Conservation (phyloP, 106 monocot genomes). For the Apostasia shenzhenica region DNA sequence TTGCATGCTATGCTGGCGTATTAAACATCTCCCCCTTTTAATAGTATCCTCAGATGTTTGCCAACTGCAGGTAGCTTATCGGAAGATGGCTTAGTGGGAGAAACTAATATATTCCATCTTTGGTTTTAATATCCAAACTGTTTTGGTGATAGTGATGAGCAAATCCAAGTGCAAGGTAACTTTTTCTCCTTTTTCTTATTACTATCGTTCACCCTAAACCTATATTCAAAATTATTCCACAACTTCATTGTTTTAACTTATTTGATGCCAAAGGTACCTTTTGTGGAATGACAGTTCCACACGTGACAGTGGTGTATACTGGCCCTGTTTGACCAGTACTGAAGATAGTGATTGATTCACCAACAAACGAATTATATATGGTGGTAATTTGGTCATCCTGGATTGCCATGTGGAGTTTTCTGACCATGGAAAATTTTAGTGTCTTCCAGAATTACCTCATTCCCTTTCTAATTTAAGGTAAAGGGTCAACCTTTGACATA, state of each 20-base stretch:
- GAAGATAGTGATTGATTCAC: no score
- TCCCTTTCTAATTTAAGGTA: no score
- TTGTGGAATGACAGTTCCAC: no score
- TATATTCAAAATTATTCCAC: background rate
- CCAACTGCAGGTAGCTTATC: slow-evolving; percentile 35
- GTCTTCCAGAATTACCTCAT: no score
- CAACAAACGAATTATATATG: no score
- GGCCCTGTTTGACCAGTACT: no score
- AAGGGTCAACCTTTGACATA: no score
- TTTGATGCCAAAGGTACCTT: background rate
- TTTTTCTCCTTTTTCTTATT: background rate
- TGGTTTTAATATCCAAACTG: background rate
- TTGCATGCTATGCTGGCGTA: background rate
- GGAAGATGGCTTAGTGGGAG: slow-evolving; percentile 24
- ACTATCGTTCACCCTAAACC: background rate
- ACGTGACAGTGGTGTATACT: no score
- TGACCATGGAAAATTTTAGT: no score
- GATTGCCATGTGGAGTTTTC: no score
- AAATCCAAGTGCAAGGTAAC: background rate
- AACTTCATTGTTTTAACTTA: background rate
- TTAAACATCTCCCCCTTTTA: no score
- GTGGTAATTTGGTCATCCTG: no score
- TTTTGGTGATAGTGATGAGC: background rate
- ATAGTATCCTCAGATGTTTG: background rate
- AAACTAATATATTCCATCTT: background rate